Conservation (phyloP, 495 filamentous ascomycete species). For the Chaetomium tenue region DNA sequence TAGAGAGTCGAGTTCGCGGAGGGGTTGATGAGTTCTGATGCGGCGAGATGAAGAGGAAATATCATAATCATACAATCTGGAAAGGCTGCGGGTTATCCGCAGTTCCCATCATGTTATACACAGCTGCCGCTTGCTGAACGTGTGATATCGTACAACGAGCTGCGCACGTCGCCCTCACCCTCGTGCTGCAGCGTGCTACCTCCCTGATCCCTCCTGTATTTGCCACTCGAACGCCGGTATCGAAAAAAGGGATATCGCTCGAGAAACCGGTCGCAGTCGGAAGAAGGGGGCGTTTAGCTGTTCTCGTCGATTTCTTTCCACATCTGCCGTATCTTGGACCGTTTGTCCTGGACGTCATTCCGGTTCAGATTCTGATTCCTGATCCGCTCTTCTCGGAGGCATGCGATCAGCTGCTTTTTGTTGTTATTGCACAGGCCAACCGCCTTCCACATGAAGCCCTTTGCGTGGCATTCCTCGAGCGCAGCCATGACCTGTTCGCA, state of each 20-base stretch:
- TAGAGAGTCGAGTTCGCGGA: neutral
- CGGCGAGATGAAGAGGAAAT: slow-evolving; percentile 15
- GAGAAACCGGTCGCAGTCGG: neutral
- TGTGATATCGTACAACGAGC: slow-evolving; percentile 13
- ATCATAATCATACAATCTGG: slow-evolving; percentile 23
- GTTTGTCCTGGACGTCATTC: slow-evolving; percentile 64
- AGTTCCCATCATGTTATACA: slow-evolving; percentile 23
- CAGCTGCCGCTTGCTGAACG: slow-evolving; percentile 5
- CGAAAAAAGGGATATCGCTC: neutral
- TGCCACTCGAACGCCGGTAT: neutral
- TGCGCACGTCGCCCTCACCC: neutral
- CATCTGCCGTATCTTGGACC: slow-evolving; percentile 62
- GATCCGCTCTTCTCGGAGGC: slow-evolving; percentile 72
- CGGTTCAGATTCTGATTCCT: slow-evolving; percentile 76
- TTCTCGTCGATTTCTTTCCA: slow-evolving; percentile 86
- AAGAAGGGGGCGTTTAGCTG: slow-evolving; percentile 41
- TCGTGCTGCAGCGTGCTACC: slow-evolving; percentile 1
- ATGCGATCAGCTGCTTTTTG: slow-evolving; percentile 77
- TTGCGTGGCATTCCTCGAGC: slow-evolving; percentile 93
- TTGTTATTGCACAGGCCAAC: slow-evolving; percentile 85
- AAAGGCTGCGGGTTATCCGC: neutral
- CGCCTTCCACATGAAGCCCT: slow-evolving; percentile 84
- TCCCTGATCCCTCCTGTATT: neutral
- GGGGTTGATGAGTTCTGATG: neutral
- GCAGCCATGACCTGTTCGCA: slow-evolving; percentile 91